Evolutionary conservation across 1,284 basidiomycete genomes (phyloP), one percentile per base, ranked within the genome.

Genomic region (Cerrena zonata): DNA sequence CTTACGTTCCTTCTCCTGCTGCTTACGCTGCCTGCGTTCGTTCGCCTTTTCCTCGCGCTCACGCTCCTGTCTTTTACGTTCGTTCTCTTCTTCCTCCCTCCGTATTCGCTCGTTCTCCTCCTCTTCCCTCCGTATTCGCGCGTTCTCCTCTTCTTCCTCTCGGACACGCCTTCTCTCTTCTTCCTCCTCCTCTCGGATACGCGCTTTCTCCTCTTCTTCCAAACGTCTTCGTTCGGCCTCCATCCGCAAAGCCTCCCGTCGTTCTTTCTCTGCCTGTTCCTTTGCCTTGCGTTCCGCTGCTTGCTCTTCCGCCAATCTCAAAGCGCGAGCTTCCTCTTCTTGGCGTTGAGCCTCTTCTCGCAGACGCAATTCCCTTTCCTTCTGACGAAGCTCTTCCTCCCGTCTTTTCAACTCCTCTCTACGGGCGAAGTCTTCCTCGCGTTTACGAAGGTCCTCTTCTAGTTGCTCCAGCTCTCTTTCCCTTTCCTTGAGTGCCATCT

Each of bases 401-500:
- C 41, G 45, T 7, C 47, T 37, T 4, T 45, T 38, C 36, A 45
- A 48, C 41, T 49, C 53, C 53, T 51, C 56, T 26, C 45, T 38
- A 7, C 22, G 26, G 21, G 38, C 30, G 15, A 30, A 18, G 12
- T 43, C 25, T 25, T 44, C 39, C 25, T 49, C 51, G 12, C 19
- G 18, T 30, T 27, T 42, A 21, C 39, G 45, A 27, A 47, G n/a
- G 11, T 23, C 40, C 15, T 48, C 46, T 34, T 52, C 54, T 24
- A 59, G 57, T 42, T 63, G 61, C 30, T 54, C 56, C 48, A 51
- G 45, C 36, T 48, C 47, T 25, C 51, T 53, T 40, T 56, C 61
- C 12, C 54, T 53, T 5, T 23, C 56, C 18, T 30, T 43, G 21
- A 55, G 55, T 42, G 65, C 66, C 52, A 68, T 64, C 23, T 61